phyloP scores from a whole-genome alignment of 371 early-diverging fungal species.

The Rhizopus stolonifer region DNA sequence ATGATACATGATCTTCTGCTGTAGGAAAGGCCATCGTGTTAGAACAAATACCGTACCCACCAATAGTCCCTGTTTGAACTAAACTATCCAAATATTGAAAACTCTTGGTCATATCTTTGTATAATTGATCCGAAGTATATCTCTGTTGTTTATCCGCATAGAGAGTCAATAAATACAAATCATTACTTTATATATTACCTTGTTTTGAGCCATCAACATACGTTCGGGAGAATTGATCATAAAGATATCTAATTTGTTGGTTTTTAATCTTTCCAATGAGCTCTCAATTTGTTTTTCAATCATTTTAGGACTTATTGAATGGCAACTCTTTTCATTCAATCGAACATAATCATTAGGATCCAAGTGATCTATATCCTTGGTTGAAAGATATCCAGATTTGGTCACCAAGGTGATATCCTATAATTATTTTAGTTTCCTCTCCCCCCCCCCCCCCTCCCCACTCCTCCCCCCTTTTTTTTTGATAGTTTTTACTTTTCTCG shows the following conservation, averaged over 20 bases:
- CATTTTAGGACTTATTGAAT: constrained; percentile 64
- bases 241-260: constrained; percentile 66
- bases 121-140: constrained; percentile 44
- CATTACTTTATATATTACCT: constrained; percentile 23
- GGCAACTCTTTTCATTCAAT: constrained; percentile 56
- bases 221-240: constrained; percentile 83
- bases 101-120: constrained; percentile 59
- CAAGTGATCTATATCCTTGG: constrained; percentile 22
- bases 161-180: no score
- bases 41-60: constrained; percentile 73
- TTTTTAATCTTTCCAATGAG: constrained; percentile 60
- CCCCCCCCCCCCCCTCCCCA: no score
- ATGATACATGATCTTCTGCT: constrained; percentile 62
- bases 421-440: no score
- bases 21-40: constrained; percentile 63
- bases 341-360: constrained; percentile 45
- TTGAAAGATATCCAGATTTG: constrained; percentile 69
- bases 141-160: constrained; percentile 16
- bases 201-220: constrained; percentile 59
- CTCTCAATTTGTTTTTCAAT: constrained; percentile 58
- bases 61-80: constrained; percentile 58
- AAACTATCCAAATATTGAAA: constrained; percentile 65
- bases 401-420: constrained; percentile 64
- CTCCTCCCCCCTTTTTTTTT: no score
- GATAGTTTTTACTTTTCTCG: constrained; percentile 28